phyloP scores from a whole-genome alignment of 2,329 filamentous ascomycete genomes.

The Cladosporium phlei region DNA sequence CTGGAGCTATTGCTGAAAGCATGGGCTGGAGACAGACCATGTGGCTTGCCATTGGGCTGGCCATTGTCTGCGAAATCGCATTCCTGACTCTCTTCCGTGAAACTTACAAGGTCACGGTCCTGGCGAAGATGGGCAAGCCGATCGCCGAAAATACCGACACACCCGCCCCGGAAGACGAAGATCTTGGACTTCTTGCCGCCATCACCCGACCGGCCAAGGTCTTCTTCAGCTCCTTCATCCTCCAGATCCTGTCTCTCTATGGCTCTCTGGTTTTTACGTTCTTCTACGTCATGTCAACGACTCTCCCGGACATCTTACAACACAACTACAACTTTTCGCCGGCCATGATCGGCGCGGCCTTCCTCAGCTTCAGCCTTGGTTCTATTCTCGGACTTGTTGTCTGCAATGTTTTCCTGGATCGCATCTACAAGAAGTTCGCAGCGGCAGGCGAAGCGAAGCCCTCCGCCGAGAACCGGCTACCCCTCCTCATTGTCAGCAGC shows the following conservation, averaged over 20 bases:
- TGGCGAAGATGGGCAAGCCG: constrained; percentile 25
- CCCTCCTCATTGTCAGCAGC: constrained; percentile 51
- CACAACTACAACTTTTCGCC: constrained; percentile 43
- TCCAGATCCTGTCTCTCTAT: constrained; percentile 49
- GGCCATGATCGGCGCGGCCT: constrained; percentile 49
- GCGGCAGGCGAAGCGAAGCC: constrained; percentile 20
- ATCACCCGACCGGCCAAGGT: constrained; percentile 41
- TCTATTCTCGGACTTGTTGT: constrained; percentile 36
- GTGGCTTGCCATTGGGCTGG: constrained; percentile 47
- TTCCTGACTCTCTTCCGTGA: constrained; percentile 54
- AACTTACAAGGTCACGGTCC: constrained; percentile 57
- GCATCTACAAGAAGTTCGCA: constrained; percentile 32
- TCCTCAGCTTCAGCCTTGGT: constrained; percentile 50
- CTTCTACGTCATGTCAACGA: constrained; percentile 46
- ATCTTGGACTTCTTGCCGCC: constrained; percentile 29
- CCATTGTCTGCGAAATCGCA: constrained; percentile 44
- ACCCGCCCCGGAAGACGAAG: neutral
- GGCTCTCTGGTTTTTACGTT: constrained; percentile 40
- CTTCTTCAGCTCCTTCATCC: constrained; percentile 47
- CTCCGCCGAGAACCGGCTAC: constrained; percentile 59
- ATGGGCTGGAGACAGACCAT: constrained; percentile 53
- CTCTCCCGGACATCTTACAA: constrained; percentile 40
- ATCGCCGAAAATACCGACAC: constrained; percentile 11
- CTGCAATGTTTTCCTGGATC: constrained; percentile 35
- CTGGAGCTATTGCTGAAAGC: constrained; percentile 51